Base-by-base conservation (phyloP, 2,329 filamentous ascomycete genomes). In the Saccharata proteae region DNA sequence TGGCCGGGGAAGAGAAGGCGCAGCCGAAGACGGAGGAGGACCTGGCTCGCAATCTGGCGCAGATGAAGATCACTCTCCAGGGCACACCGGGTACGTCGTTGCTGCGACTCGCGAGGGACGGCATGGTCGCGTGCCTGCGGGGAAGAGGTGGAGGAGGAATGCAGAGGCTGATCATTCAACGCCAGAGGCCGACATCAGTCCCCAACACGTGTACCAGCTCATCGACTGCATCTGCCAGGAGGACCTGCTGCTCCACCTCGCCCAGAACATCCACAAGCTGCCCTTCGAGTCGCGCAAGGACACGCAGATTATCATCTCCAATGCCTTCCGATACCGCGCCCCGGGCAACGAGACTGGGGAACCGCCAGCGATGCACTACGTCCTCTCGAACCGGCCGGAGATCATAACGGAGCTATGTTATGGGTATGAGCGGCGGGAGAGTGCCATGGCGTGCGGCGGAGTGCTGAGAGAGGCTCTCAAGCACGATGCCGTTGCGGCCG, bases 281-380 rank as follows among this genome's bases (percentile, higher is more conserved):
- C 85, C 88, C 1, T 98, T 98, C 63, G 90, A 98, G 62, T 83
- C 86, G 21, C 78, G 88, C 49, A 96, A 94, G 64, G 88, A 94
- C 51, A 82, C 83, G 9, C 88, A 94, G 54, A 82, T 90, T 40
- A 90, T 94, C 52, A 90, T 96, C 61, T 93, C 85, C 23, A 90
- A 88, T 55, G 80, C 92, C 43, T 84, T 94, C 53, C 82, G 86
- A 42, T 94, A 90, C 65, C 81, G 82, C 41, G 80, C 80, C 5
- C 65, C 74, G 8, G 58, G 60, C 24, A 72, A 70, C 25, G 71
- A 70, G 2, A 74, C 77, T 13, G 66, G 71, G 42, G 83, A 92
- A 39, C 84, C 85, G 1, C 74, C 86, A 30, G 85, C 90, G 16
- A 68, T 98, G 35, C 80, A 83, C 43, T 92, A 93, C 53, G 80